Percentiles rank a stretch among this genome's conserved stretches.
Conservation (phyloP, 2,329 filamentous ascomycete species). For the Calonectria henricotiae region DNA sequence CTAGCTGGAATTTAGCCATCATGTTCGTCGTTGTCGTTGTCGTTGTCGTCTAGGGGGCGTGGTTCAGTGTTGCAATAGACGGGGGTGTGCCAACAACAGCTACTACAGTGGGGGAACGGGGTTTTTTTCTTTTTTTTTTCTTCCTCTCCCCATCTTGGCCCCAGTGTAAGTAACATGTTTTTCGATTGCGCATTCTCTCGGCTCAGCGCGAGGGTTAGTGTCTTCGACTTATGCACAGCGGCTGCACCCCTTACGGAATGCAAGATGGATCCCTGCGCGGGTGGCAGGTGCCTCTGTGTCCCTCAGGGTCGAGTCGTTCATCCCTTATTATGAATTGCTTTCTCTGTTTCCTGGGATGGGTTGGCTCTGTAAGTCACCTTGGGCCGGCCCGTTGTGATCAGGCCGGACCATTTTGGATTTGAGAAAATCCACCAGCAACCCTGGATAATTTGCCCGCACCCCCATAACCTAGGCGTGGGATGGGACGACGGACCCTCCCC, state of each 20-base stretch:
- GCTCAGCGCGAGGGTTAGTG: constrained; percentile 24
- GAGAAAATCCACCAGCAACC: constrained; percentile 35
- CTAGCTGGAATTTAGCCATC: constrained; percentile 35
- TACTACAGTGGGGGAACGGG: not conserved
- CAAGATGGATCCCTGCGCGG: constrained; percentile 36
- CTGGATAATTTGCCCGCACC: constrained; percentile 38
- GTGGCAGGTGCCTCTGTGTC: constrained; percentile 14
- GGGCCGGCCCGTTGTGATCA: constrained; percentile 28
- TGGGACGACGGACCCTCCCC: constrained; percentile 31
- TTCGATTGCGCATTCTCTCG: constrained; percentile 29
- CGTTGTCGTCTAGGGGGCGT: constrained; percentile 13
- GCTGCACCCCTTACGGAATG: constrained; percentile 33
- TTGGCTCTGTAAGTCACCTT: constrained; percentile 19
- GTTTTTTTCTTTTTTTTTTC: not conserved
- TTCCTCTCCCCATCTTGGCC: not conserved
- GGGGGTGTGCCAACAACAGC: constrained; percentile 23
- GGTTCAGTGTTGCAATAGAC: constrained; percentile 12
- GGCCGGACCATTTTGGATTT: constrained; percentile 28
- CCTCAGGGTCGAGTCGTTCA: constrained; percentile 13
- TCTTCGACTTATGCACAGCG: constrained; percentile 30
- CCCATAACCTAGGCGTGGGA: constrained; percentile 33
- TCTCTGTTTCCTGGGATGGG: constrained; percentile 9
- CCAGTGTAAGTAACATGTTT: constrained; percentile 14
- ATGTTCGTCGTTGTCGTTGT: constrained; percentile 26
- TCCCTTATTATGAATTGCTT: constrained; percentile 14